Base-by-base conservation (phyloP, 1,284 basidiomycete genomes). In the Golubevia pallescens region DNA sequence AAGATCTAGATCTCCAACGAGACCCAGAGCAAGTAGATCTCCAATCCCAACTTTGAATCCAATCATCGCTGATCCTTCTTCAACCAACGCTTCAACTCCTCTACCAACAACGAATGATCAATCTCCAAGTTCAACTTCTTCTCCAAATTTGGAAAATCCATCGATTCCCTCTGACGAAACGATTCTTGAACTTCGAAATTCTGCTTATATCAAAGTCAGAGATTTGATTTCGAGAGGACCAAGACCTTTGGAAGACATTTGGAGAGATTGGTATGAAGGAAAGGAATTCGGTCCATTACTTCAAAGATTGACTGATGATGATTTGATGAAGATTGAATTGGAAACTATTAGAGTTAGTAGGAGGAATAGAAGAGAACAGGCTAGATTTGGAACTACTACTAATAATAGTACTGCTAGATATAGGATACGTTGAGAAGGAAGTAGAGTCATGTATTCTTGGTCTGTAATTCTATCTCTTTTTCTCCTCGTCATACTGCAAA, bases 231-330 rank as follows among this genome's bases (percentile, higher is more conserved):
- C 75, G 5, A 63, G 73, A 2, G 81, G 81, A 0, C 77, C 81
- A 0, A 58, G 80, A 8, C 71, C 69, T n/a, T 66, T 84, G 4
- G 77, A 80, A 34, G 77, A 68, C 16, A 78, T 78, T 16, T 84
- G 80, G 80, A 63, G 81, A 19, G 81, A 84, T 58, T 81, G 72
- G 68, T 58, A 69, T 54, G 77, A 82, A 14, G 69, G 68, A 13
- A 58, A 70, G 19, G 77, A 83, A 61, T 84, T 83, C 61, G 81
- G 81, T 1, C 81, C 81, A 6, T 61, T 82, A 20, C 62, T 84
- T 20, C 79, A 84, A 65, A 62, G 65, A 8, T 61, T 84, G 23
- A 74, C 70, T 52, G 78, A 80, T 21, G 79, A 79, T 23, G 81
- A 84, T 61, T 62, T 84, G 23, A 75, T 77, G 13, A 80, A 77